A percentile compares a stretch with the other conserved stretches of the same genome.
Evolutionary conservation across 2,329 filamentous ascomycete genomes (phyloP).

Genomic region (Rhynchosporium graminicola): DNA sequence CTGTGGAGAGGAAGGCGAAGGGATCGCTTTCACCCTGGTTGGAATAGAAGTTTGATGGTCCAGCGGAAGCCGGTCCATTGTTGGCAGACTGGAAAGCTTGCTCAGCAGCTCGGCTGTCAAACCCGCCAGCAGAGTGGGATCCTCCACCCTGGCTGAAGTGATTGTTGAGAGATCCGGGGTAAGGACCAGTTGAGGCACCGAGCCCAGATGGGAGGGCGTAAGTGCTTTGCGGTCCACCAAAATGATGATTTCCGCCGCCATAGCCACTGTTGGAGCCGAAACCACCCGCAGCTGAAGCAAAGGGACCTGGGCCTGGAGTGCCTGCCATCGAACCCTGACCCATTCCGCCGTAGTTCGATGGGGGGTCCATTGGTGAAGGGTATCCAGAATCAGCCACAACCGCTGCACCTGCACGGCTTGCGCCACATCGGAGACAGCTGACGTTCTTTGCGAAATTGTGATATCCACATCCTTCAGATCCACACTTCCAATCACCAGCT

Average conservation of each 20-base stretch:
- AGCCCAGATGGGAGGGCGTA: constrained; percentile 88
- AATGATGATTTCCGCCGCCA: constrained; percentile 66
- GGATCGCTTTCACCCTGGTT: constrained; percentile 67
- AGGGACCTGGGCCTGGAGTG: constrained; percentile 75
- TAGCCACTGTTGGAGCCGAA: constrained; percentile 68
- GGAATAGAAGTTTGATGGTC: constrained; percentile 69
- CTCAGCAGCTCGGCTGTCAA: constrained; percentile 91
- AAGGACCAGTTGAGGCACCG: constrained; percentile 74
- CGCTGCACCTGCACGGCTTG: constrained; percentile 88
- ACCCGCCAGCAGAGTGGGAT: constrained; percentile 81
- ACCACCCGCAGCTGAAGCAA: constrained; percentile 66
- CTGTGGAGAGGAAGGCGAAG: constrained; percentile 76
- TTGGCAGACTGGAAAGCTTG: constrained; percentile 89
- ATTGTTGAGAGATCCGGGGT: constrained; percentile 74
- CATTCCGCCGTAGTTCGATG: constrained; percentile 76
- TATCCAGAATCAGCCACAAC: constrained; percentile 94
- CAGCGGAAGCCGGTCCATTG: constrained; percentile 76
- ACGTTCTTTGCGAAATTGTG: constrained; percentile 99
- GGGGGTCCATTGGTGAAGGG: constrained; percentile 84
- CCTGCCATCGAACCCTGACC: constrained; percentile 84
- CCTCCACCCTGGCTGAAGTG: constrained; percentile 74
- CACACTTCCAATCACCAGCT: constrained; percentile 98
- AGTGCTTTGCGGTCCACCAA: constrained; percentile 82
- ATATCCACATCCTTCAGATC: constrained; percentile 94
- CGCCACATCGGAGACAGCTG: constrained; percentile 93